Evolutionary conservation across 2,329 filamentous ascomycete genomes (phyloP), one percentile per base, ranked within the genome.

Genomic region (Onygenales sp.): DNA sequence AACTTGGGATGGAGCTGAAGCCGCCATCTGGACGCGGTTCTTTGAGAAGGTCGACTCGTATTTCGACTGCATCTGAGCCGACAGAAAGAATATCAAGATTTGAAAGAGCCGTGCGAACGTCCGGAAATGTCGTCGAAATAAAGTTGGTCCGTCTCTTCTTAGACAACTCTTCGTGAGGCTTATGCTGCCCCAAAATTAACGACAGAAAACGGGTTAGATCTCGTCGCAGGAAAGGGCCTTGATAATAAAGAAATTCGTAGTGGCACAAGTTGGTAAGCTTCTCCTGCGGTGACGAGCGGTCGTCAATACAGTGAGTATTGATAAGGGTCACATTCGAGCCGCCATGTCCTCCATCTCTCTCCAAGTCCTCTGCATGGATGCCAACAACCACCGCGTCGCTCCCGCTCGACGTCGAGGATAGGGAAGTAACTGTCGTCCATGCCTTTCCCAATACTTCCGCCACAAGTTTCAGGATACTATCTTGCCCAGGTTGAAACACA

Each of bases 81-180:
- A 94, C 88, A 0, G 88, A 93, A 44, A 94, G 72, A 51, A 94
- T 93, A 67, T 93, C 88, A 55, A 95, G 77, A 63, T 94, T 93
- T 1, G 88, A 86, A 46, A 94, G 74, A 7, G 88, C 88, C 3
- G 87, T 85, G 56, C 85, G 85, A 7, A 95, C 86, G 65, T 95
- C 88, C 0, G 88, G 86, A 59, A 94, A 94, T 0, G 89, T 94
- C 1, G 88, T 93, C 4, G 88, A 93, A 59, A 94, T 89, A 63
- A 93, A 84, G 61, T 87, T 91, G 0, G 88, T 93, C 62, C 88
- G 80, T 42, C 82, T 78, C 65, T 93, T 93, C 49, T 84, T 69
- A 33, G 66, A 64, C 50, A 94, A 74, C 53, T 87, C 84, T 60
- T 86, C 83, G 65, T 94, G 87, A 53, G 86, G 85, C 63, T 82